Evolutionary conservation across 371 early-diverging fungal genomes (phyloP), one percentile per base, ranked within the genome.

Genomic region (Rhizopus delemar): DNA sequence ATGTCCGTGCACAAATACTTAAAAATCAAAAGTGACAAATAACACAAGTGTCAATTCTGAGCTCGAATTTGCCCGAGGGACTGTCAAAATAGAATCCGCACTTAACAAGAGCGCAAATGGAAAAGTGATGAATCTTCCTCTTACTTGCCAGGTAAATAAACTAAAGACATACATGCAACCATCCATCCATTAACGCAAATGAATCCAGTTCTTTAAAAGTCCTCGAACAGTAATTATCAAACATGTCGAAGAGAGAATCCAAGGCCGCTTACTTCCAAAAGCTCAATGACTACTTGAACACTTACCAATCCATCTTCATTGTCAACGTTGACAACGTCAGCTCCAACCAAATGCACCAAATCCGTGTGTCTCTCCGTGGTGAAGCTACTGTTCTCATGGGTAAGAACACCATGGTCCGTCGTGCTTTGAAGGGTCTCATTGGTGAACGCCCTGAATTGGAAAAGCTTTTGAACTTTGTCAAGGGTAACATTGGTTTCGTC

Each of bases 401-500:
- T 73, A 99, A 99, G 93, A 99, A 99, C 96, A 99, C 99, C 80
- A 96, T 97, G 93, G 97, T 99, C 57, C 97, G 97, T 74, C 90
- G 93, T 79, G 98, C 94, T 58, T 86, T 99, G 67, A 87, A 91
- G 76, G 85, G 86, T 66, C 70, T 93, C 64, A 65, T 89, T 63
- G 53, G 65, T 59, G 92, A 92, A 69, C 84, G 92, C 82, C 95
- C 97, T 71, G 83, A 90, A 69, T 92, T 86, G 81, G 93, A 95
- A 75, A 86, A 89, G 80, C 84, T 97, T 55, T 70, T 93, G 62
- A 87, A 89, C 64, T 84, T 86, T 66, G 87, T 98, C 78, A 85
- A 82, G 63, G 99, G 99, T 70, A 99, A 99, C 90, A 85, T 99
- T 70, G 99, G 97, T 81, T 95, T 99, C 85, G 95, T 99, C 66